phyloP scores from a whole-genome alignment of 495 filamentous ascomycete species.

The Podospora pseudoanserina region DNA sequence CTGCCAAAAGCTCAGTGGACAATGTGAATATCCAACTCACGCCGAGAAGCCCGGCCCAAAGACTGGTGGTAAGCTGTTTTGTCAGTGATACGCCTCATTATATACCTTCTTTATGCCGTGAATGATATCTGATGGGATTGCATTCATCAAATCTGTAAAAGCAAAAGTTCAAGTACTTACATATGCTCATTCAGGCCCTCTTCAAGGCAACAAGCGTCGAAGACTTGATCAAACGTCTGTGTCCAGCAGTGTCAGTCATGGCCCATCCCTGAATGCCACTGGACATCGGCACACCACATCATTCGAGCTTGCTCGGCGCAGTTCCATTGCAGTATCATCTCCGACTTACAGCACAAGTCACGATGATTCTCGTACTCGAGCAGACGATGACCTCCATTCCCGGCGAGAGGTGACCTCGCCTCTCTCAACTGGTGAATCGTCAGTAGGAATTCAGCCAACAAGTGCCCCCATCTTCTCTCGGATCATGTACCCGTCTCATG shows the following conservation, averaged over 20 bases:
- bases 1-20: constrained; percentile 10
- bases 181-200: background rate
- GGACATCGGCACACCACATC: background rate
- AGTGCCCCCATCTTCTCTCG: constrained; percentile 21
- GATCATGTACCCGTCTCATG: constrained; percentile 28
- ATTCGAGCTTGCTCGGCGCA: constrained; percentile 6
- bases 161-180: background rate
- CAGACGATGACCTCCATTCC: background rate
- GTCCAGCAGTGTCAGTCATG: background rate
- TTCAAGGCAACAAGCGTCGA: background rate
- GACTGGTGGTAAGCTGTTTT: constrained; percentile 22
- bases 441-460: background rate
- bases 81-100: background rate
- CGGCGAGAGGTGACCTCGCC: background rate
- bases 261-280: background rate
- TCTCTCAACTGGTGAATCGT: background rate
- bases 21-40: constrained; percentile 20
- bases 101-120: too few relatives aligned
- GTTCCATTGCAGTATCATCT: constrained; percentile 6
- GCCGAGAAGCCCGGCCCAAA: constrained; percentile 32
- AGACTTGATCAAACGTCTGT: background rate
- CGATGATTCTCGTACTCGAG: background rate
- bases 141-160: background rate
- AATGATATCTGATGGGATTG: too few relatives aligned
- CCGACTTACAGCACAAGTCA: constrained; percentile 3